phyloP scores from a whole-genome alignment of 116 monocot species.

The Papilionanthe hybrid region DNA sequence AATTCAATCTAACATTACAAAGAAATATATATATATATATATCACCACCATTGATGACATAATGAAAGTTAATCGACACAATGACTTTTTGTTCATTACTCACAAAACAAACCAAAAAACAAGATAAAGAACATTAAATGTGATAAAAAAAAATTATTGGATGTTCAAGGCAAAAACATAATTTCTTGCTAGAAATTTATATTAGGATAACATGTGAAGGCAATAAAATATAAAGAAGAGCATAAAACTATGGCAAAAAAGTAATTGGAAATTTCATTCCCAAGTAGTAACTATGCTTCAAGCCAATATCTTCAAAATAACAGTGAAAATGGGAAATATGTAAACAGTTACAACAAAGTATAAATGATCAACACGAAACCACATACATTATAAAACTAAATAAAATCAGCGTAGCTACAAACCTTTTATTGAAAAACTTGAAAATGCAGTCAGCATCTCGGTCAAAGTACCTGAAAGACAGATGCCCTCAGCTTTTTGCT shows the following conservation, averaged over 20 bases:
- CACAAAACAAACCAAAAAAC: background rate
- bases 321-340: background rate
- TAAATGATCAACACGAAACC: background rate
- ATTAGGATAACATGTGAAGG: background rate
- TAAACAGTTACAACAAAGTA: background rate
- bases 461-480: constrained; percentile 89
- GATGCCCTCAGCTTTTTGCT: background rate
- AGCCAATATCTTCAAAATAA: background rate
- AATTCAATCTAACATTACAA: background rate
- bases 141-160: background rate
- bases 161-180: background rate
- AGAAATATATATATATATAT: background rate
- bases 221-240: background rate
- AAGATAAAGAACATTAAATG: background rate
- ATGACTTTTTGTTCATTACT: background rate
- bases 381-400: background rate
- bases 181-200: background rate
- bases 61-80: background rate
- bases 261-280: background rate
- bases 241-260: background rate
- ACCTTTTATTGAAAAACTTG: constrained; percentile 96
- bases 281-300: background rate
- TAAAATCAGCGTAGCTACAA: constrained; percentile 13
- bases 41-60: background rate
- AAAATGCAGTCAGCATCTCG: constrained; percentile 90